Base-by-base conservation (phyloP, 2,329 filamentous ascomycete genomes). In the Alternaria sp. region DNA sequence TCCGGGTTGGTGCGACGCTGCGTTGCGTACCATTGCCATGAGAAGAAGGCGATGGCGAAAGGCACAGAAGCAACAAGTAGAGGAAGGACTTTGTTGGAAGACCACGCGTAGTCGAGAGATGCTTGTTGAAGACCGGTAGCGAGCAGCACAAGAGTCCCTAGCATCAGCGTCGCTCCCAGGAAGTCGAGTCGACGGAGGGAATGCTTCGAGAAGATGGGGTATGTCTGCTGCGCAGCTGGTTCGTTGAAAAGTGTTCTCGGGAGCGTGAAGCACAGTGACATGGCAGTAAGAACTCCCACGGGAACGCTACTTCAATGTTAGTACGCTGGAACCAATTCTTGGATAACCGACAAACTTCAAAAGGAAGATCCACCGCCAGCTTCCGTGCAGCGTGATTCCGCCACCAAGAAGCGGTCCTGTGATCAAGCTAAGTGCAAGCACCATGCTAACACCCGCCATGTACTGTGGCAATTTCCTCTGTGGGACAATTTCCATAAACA, bases 401-500 rank as follows among this genome's bases (percentile, higher is more conserved):
- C 60, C 39, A 10, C 67, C 66, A 3, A 67, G 42, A 21, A 70
- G 33, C 6, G 67, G 67, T 2, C 63, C 65, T 10, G 42, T 42
- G 2, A 63, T 50, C 11, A 62, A 36, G 7, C 60, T 58, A 7
- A 56, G 23, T 4, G 66, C 42, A 5, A 66, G 24, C 2, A 58
- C 58, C 17, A 23, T 51, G 1, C 58, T 59, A 9, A 64, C 48
- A 31, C 60, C 31, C 4, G 44, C 48, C 7, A 54, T 56, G 33
- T 58, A 62, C n/a, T 24, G 11, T 8, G 58, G 46, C 2, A 45
- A 55, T n/a, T 62, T 60, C 10, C 37, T 49, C 1, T 52, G 58
- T 2, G 61, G 58, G 0, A 72, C 61, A 23, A 76, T 67, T 17
- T 77, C 75, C 39, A 73, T 71, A 17, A 73, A 66, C 21, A 73